Percentiles rank a stretch among this genome's conserved stretches.
phyloP scores from a whole-genome alignment of 805 yeast species.

The Yarrowia porcina region DNA sequence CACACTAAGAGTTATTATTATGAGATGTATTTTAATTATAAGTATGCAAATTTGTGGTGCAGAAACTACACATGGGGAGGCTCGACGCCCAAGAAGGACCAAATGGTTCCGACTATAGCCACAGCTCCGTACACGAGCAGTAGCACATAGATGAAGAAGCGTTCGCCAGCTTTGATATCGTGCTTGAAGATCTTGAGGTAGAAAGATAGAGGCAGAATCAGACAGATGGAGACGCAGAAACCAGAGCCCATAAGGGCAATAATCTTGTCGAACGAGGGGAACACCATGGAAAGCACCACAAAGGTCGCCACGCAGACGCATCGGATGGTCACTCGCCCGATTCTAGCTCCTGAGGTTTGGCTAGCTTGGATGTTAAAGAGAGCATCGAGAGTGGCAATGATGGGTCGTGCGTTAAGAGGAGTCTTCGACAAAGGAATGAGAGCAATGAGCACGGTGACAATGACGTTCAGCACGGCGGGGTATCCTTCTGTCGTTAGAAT shows the following conservation, averaged over 20 bases:
- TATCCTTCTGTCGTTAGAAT: conserved; percentile 64
- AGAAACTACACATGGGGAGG: background rate
- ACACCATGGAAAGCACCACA: conserved; percentile 56
- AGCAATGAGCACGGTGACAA: conserved; percentile 67
- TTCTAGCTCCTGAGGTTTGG: background rate
- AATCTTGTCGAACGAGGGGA: conserved; percentile 78
- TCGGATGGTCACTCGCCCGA: conserved; percentile 37
- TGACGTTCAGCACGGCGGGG: conserved; percentile 53
- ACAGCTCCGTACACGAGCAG: conserved; percentile 47
- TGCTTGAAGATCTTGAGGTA: conserved; percentile 56
- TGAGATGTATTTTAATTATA: background rate
- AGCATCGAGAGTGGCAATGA: conserved; percentile 65
- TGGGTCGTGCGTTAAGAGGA: conserved; percentile 80
- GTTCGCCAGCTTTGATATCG: conserved; percentile 45
- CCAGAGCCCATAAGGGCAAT: conserved; percentile 81
- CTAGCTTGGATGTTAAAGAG: conserved; percentile 31
- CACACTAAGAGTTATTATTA: too few species aligned
- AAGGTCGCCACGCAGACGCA: conserved; percentile 54
- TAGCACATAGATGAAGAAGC: conserved; percentile 43
- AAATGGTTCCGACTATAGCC: conserved; percentile 55
- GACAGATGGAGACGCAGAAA: conserved; percentile 73
- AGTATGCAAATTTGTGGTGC: background rate
- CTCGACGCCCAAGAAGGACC: conserved; percentile 17
- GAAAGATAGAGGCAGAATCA: conserved; percentile 72
- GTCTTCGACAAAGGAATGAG: conserved; percentile 79